phyloP scores from a whole-genome alignment of 768 basidiomycete species.

The Coprinopsis marcescibilis region DNA sequence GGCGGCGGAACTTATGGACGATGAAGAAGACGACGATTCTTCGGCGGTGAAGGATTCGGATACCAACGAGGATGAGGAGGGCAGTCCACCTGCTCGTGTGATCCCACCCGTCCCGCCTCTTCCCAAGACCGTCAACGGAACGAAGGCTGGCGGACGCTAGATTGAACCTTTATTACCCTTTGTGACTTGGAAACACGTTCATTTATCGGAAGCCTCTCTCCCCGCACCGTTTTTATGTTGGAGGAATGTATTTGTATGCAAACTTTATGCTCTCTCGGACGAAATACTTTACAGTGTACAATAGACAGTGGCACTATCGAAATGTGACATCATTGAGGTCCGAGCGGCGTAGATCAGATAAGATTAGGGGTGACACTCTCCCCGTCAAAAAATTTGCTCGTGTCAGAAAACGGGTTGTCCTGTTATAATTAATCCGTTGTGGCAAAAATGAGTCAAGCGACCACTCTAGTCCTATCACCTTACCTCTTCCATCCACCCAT shows the following conservation, averaged over 20 bases:
- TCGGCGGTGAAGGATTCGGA: conserved; percentile 18
- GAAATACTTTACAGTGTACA: no score
- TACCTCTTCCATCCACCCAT: no score
- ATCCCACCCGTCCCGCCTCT: conserved; percentile 8
- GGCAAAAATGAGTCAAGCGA: no score
- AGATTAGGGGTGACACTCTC: not conserved
- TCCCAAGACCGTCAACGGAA: conserved; percentile 5
- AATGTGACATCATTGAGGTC: not conserved
- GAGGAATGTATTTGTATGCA: no score
- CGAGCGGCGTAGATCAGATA: conserved; percentile 2
- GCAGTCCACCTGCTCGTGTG: not conserved
- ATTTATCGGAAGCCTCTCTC: no score
- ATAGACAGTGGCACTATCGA: not conserved
- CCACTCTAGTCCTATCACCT: not conserved
- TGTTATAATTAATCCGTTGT: not conserved
- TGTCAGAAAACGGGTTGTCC: not conserved
- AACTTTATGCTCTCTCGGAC: no score
- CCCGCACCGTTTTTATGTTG: no score
- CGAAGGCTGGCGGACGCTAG: no score
- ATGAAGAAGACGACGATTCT: conserved; percentile 55
- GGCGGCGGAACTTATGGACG: conserved; percentile 56
- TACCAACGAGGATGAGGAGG: not conserved
- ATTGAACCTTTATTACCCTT: no score
- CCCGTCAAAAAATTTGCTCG: no score
- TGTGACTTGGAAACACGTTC: no score